Evolutionary conservation across 1,284 basidiomycete genomes (phyloP).

Genomic region (Inonotus hispidus): DNA sequence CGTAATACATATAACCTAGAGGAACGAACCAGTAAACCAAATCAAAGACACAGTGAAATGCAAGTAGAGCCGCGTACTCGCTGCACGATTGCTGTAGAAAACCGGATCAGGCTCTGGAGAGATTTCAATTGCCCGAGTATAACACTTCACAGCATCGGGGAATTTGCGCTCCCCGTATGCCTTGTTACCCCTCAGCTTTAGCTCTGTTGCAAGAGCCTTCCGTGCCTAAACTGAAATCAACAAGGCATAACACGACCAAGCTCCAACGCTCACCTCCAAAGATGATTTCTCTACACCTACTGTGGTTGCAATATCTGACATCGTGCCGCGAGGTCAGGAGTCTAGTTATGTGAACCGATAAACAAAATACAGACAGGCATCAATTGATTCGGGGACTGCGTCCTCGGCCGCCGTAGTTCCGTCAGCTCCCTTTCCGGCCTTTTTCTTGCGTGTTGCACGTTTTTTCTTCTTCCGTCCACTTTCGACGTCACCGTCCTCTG

Average conservation of each 20-base stretch:
- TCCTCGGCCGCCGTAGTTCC: conserved; percentile 79
- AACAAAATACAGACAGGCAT: conserved; percentile 30
- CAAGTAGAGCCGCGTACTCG: conserved; percentile 54
- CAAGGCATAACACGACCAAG: background rate
- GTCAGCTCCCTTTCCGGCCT: conserved; percentile 38
- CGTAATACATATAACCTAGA: conserved; percentile 87
- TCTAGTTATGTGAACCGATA: background rate
- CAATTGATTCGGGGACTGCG: conserved; percentile 32
- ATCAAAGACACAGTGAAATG: background rate
- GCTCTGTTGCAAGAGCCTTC: conserved; percentile 64
- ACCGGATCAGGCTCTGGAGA: conserved; percentile 86
- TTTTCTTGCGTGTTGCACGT: conserved; percentile 59
- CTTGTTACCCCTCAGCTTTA: conserved; percentile 89
- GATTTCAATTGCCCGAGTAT: conserved; percentile 88
- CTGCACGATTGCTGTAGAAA: conserved; percentile 96
- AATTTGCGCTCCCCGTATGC: conserved; percentile 83
- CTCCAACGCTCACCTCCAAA: background rate
- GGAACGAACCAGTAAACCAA: background rate
- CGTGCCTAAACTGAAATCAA: conserved; percentile 51
- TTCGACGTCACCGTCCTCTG: conserved; percentile 35
- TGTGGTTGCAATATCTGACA: conserved; percentile 1
- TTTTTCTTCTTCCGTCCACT: conserved; percentile 43
- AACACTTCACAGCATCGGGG: conserved; percentile 73
- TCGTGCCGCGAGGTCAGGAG: background rate
- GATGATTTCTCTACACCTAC: conserved; percentile 2